Evolutionary conservation across 169 alveolate genomes (phyloP), one percentile per base, ranked within the genome.

Genomic region (Plasmodium inui): DNA sequence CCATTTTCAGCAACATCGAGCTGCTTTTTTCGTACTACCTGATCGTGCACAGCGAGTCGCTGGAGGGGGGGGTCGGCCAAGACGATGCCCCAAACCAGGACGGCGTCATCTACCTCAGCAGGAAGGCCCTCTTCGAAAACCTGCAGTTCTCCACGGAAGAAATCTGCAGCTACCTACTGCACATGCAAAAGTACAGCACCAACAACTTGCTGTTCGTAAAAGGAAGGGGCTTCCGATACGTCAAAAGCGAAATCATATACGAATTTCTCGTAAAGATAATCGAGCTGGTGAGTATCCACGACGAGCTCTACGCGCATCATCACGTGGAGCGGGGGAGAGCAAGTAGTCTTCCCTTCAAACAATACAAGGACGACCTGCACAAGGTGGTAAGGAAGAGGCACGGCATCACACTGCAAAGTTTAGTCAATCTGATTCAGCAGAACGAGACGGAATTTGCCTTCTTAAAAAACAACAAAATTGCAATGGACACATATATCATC

Each of bases 131-230:
- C 46, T 89, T 89, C 50, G 89, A 79, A 70, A 89, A 89, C 53
- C 26, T 89, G 5, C 94, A 89, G 34, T 89, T 89, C 72, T 89
- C 94, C 7, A 89, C 82, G 28, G 94, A 89, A 78, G 94, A 89
- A 67, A 79, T 89, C 26, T 71, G 90, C 32, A 89, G 94, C 46
- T 89, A 89, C 82, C 82, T 89, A 22, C 34, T 89, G 73, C 94
- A 89, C 50, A 10, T 89, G 78, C 94, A 89, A 89, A 89, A 89
- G 39, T 89, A 89, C 14, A 89, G 94, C 50, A 89, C 61, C 14
- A 89, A 89, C 53, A 89, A 89, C 50, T 50, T 89, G 55, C 14
- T 89, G 50, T 89, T 61, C 34, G 82, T 89, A 9, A 78, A 89
- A 89, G 79, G 79, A 39, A 89, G 82, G 50, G 94, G 94, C 19